phyloP scores from a whole-genome alignment of 441 rosid species.

The Croton laevigatus region DNA sequence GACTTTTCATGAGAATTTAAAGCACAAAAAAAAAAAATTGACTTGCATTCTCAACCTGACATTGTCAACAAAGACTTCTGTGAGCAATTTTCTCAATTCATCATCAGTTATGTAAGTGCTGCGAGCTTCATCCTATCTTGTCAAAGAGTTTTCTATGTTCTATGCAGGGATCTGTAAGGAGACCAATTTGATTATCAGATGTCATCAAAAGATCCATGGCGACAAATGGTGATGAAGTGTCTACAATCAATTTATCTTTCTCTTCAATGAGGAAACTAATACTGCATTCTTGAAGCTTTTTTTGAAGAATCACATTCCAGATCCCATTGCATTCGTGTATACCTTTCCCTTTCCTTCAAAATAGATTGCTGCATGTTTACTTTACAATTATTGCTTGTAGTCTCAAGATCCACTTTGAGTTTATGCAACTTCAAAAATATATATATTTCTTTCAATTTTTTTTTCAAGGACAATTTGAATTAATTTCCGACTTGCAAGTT shows the following conservation, averaged over 20 bases:
- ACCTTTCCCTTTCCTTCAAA: conserved; percentile 71
- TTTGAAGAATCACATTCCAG: conserved; percentile 70
- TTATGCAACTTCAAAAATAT: too few species aligned
- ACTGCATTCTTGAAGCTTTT: conserved; percentile 83
- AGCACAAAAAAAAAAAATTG: conserved; percentile 64
- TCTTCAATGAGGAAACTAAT: conserved; percentile 78
- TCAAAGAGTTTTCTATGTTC: conserved; percentile 51
- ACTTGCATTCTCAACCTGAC: conserved; percentile 80
- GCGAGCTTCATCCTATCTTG: conserved; percentile 27
- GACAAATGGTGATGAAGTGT: conserved; percentile 75
- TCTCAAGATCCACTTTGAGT: conserved; percentile 93
- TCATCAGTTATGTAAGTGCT: conserved; percentile 33
- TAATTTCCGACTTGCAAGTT: too few species aligned
- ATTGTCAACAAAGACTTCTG: conserved; percentile 74
- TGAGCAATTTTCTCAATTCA: conserved; percentile 67
- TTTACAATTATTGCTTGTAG: conserved; percentile 75
- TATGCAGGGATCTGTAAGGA: conserved; percentile 85
- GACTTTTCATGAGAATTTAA: conserved; percentile 43
- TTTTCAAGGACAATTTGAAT: too few species aligned
- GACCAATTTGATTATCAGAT: conserved; percentile 93
- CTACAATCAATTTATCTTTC: conserved; percentile 63
- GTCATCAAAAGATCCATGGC: conserved; percentile 73
- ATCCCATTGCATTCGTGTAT: conserved; percentile 97
- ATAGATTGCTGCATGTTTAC: conserved; percentile 78
- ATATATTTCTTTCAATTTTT: too few species aligned